phyloP scores from a whole-genome alignment of 495 filamentous ascomycete species.

The Hypoxylon fuscum region DNA sequence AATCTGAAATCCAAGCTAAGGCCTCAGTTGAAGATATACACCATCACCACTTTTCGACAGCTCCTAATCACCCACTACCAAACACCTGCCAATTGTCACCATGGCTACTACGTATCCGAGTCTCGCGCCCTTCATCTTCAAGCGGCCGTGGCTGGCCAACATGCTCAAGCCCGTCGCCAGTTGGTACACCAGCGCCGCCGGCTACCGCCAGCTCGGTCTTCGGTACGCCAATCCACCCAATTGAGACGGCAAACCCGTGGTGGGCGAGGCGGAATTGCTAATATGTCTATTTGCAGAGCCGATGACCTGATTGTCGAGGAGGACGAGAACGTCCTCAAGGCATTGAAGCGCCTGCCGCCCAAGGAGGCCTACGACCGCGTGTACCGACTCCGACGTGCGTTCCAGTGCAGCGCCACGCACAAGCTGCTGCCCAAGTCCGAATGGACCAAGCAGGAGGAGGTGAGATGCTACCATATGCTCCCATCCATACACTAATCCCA shows the following conservation, averaged over 20 bases:
- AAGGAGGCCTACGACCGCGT: constrained; percentile 96
- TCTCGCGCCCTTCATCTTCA: constrained; percentile 74
- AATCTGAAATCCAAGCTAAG: constrained; percentile 26
- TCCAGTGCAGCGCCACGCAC: constrained; percentile 80
- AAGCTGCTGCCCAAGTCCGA: constrained; percentile 83
- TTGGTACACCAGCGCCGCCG: constrained; percentile 86
- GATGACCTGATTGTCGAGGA: constrained; percentile 96
- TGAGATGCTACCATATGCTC: constrained; percentile 7
- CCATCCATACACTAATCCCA: neutral
- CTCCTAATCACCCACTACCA: constrained; percentile 24
- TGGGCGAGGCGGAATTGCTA: neutral
- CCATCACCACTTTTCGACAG: constrained; percentile 25
- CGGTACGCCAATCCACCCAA: constrained; percentile 64
- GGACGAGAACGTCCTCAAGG: constrained; percentile 81
- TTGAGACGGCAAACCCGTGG: neutral
- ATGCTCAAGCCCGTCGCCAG: constrained; percentile 79
- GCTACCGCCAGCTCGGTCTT: constrained; percentile 93
- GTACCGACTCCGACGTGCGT: constrained; percentile 92
- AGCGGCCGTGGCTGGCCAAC: constrained; percentile 83
- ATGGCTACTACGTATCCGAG: constrained; percentile 76
- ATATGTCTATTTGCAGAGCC: constrained; percentile 63
- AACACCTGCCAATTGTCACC: constrained; percentile 38
- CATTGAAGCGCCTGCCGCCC: constrained; percentile 86
- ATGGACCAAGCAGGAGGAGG: constrained; percentile 69
- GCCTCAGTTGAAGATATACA: constrained; percentile 1